phyloP scores from a whole-genome alignment of 139 green algal species.

The Deuterostichococcus epilithicus region DNA sequence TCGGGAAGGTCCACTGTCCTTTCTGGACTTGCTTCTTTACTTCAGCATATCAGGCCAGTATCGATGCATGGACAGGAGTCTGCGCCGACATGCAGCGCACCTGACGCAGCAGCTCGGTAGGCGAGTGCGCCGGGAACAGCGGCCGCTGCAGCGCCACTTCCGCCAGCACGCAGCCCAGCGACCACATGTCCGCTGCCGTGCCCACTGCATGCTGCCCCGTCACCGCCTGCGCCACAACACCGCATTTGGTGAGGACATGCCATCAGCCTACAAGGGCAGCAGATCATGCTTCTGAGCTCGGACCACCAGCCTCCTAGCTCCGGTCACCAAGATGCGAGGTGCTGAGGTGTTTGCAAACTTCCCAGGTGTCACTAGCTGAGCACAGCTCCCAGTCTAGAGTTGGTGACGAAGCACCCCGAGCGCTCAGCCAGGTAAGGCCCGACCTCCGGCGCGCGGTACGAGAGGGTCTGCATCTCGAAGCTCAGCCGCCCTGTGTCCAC shows the following conservation, averaged over 20 bases:
- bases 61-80: too few relatives aligned
- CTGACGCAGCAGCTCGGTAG: conserved; percentile 25
- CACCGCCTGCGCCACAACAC: conserved; percentile 17
- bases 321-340: neutral
- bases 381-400: too few relatives aligned
- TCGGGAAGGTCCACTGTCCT: neutral
- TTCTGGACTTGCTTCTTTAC: neutral
- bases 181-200: conserved; percentile 39
- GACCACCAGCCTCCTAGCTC: neutral
- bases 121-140: conserved; percentile 30
- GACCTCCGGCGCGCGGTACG: conserved; percentile 51
- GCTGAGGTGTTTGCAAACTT: neutral
- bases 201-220: conserved; percentile 10
- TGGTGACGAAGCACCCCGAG: neutral
- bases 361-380: too few relatives aligned
- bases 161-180: conserved; percentile 40
- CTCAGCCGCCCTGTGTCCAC: conserved; percentile 30
- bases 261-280: neutral
- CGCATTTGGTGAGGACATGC: neutral
- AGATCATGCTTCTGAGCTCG: neutral
- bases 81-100: too few relatives aligned
- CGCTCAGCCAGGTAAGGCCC: neutral
- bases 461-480: conserved; percentile 46
- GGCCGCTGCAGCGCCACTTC: conserved; percentile 40
- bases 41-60: neutral